phyloP scores from a whole-genome alignment of 78 protist species.

The Acrasis kona region DNA sequence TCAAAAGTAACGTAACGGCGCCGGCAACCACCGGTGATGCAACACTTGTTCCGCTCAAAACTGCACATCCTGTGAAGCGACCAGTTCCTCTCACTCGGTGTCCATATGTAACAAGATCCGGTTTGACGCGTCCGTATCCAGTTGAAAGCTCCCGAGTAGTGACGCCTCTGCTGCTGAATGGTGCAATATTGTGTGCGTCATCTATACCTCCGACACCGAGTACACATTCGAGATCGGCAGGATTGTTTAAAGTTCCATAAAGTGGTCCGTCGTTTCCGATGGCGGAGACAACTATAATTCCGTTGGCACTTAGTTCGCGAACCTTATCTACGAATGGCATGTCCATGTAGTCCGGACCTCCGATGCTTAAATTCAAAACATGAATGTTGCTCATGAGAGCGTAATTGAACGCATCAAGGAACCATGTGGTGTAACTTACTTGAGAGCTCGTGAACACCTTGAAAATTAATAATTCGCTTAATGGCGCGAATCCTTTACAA shows the following conservation, averaged over 20 bases:
- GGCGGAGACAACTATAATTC: constrained; percentile 77
- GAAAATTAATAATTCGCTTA: constrained; percentile 60
- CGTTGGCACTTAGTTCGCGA: constrained; percentile 68
- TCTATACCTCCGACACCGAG: constrained; percentile 83
- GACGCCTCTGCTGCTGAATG: constrained; percentile 53
- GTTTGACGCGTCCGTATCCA: constrained; percentile 92
- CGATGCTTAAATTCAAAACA: constrained; percentile 80
- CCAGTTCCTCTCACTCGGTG: neutral
- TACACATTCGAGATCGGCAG: constrained; percentile 87
- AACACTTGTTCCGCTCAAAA: constrained; percentile 75
- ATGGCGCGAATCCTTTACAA: constrained; percentile 87
- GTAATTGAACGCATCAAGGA: constrained; percentile 91
- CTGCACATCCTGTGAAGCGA: constrained; percentile 30
- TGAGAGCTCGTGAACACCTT: constrained; percentile 70
- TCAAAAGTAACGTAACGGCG: constrained; percentile 31
- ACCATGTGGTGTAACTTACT: constrained; percentile 87
- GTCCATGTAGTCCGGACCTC: constrained; percentile 92
- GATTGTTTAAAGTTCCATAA: constrained; percentile 89
- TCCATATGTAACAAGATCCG: constrained; percentile 81
- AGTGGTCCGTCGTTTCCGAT: constrained; percentile 94
- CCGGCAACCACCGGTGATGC: constrained; percentile 94
- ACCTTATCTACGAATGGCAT: constrained; percentile 91
- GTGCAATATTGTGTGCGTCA: neutral
- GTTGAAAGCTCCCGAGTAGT: constrained; percentile 87
- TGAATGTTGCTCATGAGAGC: constrained; percentile 51